Evolutionary conservation across 1,284 basidiomycete genomes (phyloP), one percentile per base, ranked within the genome.

Genomic region (Prillingera fragicola): DNA sequence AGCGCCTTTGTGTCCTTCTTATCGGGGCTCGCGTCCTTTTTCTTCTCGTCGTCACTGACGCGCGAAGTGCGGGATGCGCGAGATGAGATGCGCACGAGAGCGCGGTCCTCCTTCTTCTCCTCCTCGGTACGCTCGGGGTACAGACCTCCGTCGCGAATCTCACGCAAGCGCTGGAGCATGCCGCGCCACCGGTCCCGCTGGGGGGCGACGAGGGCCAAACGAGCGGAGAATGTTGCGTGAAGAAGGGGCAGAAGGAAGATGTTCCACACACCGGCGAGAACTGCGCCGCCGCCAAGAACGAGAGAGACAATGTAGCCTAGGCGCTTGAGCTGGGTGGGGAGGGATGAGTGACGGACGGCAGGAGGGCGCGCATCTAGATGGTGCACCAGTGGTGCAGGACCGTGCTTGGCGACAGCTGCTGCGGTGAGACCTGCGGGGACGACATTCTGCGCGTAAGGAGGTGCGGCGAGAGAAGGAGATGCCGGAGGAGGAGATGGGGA

Each of bases 211-310:
- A 72, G 33, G 4, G 61, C 67, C 33, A 59, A 53, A 21, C 69
- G 46, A 4, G 70, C 70, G 1, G 62, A 62, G 48, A 66, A 70
- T 8, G 57, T 59, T 5, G 69, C 60, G 40, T 70, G 67, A 13
- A 72, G 50, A 1, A 69, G 57, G 1, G 70, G 70, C 0, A 72
- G 54, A 25, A 72, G 47, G 51, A 69, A 64, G 15, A 45, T 48
- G 14, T 60, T 63, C 63, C 67, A 71, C 36, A 66, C 46, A 3
- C 54, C 54, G 0, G 64, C 62, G 17, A 65, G 33, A 8, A 63
- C 34, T 3, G 63, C 60, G 9, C 60, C 54, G 10, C 60, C 48
- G 15, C 68, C 68, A 1, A 72, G 45, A 14, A 65, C 39, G 24
- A 72, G 32, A 7, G 64, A 64, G 31, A 70, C 55, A 37, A 71